Evolutionary conservation across 2,329 filamentous ascomycete species (phyloP), one percentile per base, ranked within the genome.

Genomic region (Ascochyta viciae-villosae): DNA sequence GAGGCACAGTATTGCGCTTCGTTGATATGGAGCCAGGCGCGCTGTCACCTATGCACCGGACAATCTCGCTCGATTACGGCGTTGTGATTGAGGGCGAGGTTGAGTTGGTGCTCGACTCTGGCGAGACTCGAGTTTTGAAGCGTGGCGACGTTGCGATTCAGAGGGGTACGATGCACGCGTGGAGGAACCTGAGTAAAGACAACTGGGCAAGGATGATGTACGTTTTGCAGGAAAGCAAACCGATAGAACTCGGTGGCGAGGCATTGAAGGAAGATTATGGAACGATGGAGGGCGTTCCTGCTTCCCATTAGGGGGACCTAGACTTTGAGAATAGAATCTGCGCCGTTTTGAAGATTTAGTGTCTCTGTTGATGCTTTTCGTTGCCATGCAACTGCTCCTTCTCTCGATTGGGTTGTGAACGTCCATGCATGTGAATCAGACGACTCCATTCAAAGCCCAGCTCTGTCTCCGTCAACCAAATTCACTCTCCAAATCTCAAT

Each of bases 1-100:
- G 71, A 10, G 81, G 81, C 12, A 80, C 80, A 3, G 78, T 81
- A 1, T 66, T 81, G 31, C 74, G 78, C 16, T 67, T 71, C 46
- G 73, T 76, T 9, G 75, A 77, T 40, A 64, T 73, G 33, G 50
- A 51, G 12, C 75, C 75, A 1, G 68, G 66, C 2, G 49, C 43
- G 6, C 29, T 63, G 1, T 73, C 68, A 10, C 65, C 74, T 3
- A 77, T 77, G 75, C 75, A 77, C 50, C 68, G 75, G 8, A 77
- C 75, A 2, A 66, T 76, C 7, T 72, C 64, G 8, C 56, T 77
- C 9, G 75, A 77, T 54, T 77, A 77, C 37, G 74, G 74, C 13
- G 70, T 76, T 0, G 72, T 77, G 13, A 56, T 77, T 24, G 74
- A 77, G 51, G 75, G 75, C 13, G 72, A 76, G 27, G 50, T 77